Percentiles rank a stretch among this genome's conserved stretches.
Evolutionary conservation across 2,329 filamentous ascomycete species (phyloP).

Genomic region (Calonectria fujianensis): DNA sequence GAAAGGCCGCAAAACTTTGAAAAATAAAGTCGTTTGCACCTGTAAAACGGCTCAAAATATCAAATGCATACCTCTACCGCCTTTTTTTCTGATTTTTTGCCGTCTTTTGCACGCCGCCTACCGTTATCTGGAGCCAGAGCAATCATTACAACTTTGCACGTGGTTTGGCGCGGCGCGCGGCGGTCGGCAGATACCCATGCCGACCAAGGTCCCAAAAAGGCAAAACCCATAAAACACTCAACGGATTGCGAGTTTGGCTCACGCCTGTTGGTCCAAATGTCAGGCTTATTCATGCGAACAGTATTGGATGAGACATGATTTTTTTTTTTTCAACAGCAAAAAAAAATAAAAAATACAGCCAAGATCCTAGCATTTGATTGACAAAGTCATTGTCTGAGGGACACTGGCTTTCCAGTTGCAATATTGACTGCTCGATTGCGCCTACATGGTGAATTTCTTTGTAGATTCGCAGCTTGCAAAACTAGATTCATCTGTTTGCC

Average conservation of each 20-base stretch:
- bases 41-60: background rate
- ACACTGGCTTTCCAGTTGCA: background rate
- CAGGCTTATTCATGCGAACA: slow-evolving; percentile 8
- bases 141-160: slow-evolving; percentile 33
- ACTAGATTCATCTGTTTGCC: background rate
- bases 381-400: background rate
- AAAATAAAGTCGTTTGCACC: background rate
- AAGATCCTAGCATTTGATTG: background rate
- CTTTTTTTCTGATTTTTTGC: background rate
- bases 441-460: background rate
- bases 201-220: slow-evolving; percentile 34
- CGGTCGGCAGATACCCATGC: slow-evolving; percentile 37
- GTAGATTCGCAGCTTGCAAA: background rate
- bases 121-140: slow-evolving; percentile 29
- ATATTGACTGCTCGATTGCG: background rate
- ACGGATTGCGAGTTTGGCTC: slow-evolving; percentile 4
- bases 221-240: slow-evolving; percentile 5
- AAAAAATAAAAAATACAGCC: background rate
- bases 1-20: slow-evolving; percentile 48
- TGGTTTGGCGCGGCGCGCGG: slow-evolving; percentile 32
- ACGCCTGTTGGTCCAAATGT: slow-evolving; percentile 13
- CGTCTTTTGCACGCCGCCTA: slow-evolving; percentile 15
- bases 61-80: slow-evolving; percentile 5
- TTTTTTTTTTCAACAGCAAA: background rate
- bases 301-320: slow-evolving; percentile 1